Conservation (phyloP, 495 filamentous ascomycete species). For the Lasiosphaeriaceae sp. region DNA sequence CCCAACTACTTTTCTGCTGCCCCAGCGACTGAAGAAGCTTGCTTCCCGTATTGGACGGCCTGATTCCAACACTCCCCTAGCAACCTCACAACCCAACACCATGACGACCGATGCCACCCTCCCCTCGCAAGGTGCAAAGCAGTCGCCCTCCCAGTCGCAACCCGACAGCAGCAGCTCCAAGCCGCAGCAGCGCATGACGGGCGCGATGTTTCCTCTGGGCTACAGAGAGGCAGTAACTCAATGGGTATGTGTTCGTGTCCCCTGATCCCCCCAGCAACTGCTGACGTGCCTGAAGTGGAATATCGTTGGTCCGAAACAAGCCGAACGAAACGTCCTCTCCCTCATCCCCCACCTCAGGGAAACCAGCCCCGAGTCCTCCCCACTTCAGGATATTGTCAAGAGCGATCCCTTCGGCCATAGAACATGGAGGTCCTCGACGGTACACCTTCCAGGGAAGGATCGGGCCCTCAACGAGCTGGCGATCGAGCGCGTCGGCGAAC, state of each 20-base stretch:
- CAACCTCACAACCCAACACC: slow-evolving; percentile 11
- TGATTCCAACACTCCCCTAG: slow-evolving; percentile 2
- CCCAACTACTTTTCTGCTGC: slow-evolving; percentile 15
- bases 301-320: slow-evolving; percentile 67
- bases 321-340: slow-evolving; percentile 86
- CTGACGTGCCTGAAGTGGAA: slow-evolving; percentile 60
- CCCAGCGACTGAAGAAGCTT: slow-evolving; percentile 22
- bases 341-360: slow-evolving; percentile 81
- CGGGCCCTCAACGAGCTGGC: slow-evolving; percentile 90
- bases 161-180: neutral
- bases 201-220: slow-evolving; percentile 70
- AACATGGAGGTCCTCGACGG: slow-evolving; percentile 79
- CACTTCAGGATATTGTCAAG: slow-evolving; percentile 41
- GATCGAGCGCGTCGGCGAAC: slow-evolving; percentile 77
- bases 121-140: slow-evolving; percentile 18
- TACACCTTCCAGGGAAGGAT: slow-evolving; percentile 78
- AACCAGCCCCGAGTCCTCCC: slow-evolving; percentile 50
- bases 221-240: slow-evolving; percentile 89
- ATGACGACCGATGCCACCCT: slow-evolving; percentile 34
- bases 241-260: slow-evolving; percentile 65
- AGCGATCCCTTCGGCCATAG: slow-evolving; percentile 81
- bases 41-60: slow-evolving; percentile 3
- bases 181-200: neutral
- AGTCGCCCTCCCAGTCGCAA: slow-evolving; percentile 1
- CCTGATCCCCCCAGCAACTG: neutral